Evolutionary conservation across 140 eudicot species (phyloP).

Genomic region (Bidens hawaiensis): DNA sequence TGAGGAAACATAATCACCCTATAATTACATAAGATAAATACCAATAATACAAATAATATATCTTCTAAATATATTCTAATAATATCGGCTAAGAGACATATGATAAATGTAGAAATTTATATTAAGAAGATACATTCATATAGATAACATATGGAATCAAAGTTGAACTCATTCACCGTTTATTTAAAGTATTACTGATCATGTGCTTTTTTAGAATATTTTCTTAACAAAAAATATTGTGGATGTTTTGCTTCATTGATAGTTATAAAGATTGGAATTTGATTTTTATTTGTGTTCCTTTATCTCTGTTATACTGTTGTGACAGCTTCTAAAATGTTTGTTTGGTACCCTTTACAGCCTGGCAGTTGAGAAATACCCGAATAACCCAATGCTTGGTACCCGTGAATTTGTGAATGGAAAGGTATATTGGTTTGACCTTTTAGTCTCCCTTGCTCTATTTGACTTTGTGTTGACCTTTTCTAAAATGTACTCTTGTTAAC

Average conservation of each 20-base stretch:
- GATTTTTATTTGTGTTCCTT: neutral
- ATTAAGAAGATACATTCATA: neutral
- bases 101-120: no score
- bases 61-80: no score
- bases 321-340: neutral
- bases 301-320: neutral
- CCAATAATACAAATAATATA: no score
- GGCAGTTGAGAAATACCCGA: constrained; percentile 78
- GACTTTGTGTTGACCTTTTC: neutral
- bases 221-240: neutral
- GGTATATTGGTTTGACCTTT: constrained; percentile 37
- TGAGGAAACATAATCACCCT: no score
- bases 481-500: neutral
- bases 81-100: no score
- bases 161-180: neutral
- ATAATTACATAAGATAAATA: no score
- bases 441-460: neutral
- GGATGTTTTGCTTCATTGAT: neutral
- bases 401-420: constrained; percentile 72
- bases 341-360: constrained; percentile 41
- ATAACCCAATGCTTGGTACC: constrained; percentile 82
- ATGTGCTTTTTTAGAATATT: neutral
- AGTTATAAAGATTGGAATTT: neutral
- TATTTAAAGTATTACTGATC: neutral
- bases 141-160: neutral